Conservation (phyloP, 352 stramenopile genomes). For the Phytophthora pini region DNA sequence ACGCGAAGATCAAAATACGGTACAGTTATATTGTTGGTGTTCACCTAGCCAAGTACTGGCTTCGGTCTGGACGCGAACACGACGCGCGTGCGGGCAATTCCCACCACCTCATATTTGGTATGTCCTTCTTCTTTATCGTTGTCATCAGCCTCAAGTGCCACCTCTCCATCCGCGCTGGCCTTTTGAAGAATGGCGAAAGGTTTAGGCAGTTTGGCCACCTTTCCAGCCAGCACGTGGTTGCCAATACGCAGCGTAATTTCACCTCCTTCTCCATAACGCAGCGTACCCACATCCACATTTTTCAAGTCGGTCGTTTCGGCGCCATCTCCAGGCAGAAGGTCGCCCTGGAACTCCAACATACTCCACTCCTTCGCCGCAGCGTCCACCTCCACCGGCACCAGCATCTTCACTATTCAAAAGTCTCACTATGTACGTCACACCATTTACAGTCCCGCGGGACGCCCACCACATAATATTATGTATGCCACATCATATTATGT, state of each 20-base stretch:
- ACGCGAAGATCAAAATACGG: no score
- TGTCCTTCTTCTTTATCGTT: background rate
- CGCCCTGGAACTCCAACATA: slow-evolving; percentile 84
- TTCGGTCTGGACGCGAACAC: slow-evolving; percentile 83
- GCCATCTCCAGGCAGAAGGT: slow-evolving; percentile 51
- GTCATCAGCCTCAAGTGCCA: slow-evolving; percentile 5
- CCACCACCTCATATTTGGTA: slow-evolving; percentile 80
- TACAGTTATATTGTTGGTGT: no score
- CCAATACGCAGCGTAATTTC: slow-evolving; percentile 83
- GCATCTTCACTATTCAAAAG: slow-evolving; percentile 37
- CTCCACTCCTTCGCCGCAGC: slow-evolving; percentile 77
- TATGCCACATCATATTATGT: background rate
- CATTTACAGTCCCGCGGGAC: no score
- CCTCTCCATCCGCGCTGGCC: slow-evolving; percentile 10
- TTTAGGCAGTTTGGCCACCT: slow-evolving; percentile 71
- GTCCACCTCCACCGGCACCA: slow-evolving; percentile 73
- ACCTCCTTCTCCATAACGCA: slow-evolving; percentile 63
- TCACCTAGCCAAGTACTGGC: slow-evolving; percentile 57
- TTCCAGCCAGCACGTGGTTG: slow-evolving; percentile 83
- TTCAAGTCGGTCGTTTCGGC: slow-evolving; percentile 39
- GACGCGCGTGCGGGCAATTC: slow-evolving; percentile 78
- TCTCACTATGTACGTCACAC: no score
- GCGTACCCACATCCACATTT: slow-evolving; percentile 62
- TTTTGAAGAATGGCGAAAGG: slow-evolving; percentile 83
- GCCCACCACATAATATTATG: background rate